phyloP scores from a whole-genome alignment of 169 alveolate species.

The Eimeria necatrix region DNA sequence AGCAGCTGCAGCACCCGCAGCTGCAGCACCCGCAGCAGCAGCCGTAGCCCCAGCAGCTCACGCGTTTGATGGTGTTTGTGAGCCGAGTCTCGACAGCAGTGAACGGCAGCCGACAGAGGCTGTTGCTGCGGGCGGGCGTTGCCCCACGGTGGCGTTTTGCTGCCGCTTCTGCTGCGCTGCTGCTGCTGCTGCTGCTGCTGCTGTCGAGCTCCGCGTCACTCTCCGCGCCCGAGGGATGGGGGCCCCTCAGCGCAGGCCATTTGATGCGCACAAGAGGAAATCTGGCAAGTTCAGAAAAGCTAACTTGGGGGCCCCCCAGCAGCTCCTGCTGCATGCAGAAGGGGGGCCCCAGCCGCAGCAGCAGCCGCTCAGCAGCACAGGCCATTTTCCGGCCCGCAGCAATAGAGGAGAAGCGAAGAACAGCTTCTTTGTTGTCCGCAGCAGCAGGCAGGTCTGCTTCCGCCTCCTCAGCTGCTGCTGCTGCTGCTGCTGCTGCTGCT shows the following conservation, averaged over 20 bases:
- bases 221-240: conserved; percentile 68
- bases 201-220: conserved; percentile 3
- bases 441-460: neutral
- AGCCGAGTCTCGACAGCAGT: neutral
- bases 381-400: neutral
- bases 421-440: neutral
- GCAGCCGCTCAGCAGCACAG: neutral
- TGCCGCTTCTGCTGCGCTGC: conserved; percentile 5
- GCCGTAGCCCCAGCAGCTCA: neutral
- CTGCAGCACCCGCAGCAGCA: conserved; percentile 12
- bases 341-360: conserved; percentile 20
- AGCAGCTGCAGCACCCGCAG: conserved; percentile 8
- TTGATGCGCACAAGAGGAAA: neutral
- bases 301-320: neutral
- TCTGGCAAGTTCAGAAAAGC: conserved; percentile 6
- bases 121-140: neutral
- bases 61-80: neutral
- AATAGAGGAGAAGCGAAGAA: neutral
- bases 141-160: neutral
- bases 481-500: conserved; percentile 23
- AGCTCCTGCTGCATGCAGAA: neutral
- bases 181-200: conserved; percentile 55
- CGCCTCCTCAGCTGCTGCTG: neutral
- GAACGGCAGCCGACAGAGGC: neutral
- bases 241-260: neutral